Percentiles rank a stretch among this genome's conserved stretches.
Conservation (phyloP, 257 asterid species). For the Salvia splendens region DNA sequence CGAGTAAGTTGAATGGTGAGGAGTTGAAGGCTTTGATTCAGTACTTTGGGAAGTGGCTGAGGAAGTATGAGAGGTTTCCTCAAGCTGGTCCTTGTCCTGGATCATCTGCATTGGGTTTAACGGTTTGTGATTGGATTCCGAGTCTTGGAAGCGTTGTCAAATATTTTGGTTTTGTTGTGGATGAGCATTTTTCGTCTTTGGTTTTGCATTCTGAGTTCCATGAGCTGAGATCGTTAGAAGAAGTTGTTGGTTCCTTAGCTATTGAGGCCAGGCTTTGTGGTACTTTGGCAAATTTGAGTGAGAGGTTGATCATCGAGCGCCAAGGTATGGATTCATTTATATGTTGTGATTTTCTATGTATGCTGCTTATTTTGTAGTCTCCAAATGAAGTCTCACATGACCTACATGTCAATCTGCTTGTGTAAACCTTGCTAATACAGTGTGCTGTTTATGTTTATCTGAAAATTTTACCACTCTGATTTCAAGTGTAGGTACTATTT, state of each 20-base stretch:
- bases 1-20: conserved; percentile 66
- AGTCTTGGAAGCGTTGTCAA: conserved; percentile 54
- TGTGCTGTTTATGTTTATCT: background rate
- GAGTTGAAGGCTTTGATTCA: conserved; percentile 70
- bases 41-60: conserved; percentile 78
- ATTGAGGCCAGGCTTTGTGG: conserved; percentile 72
- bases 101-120: conserved; percentile 56
- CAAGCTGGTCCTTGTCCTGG: conserved; percentile 70
- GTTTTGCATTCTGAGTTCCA: conserved; percentile 67
- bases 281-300: conserved; percentile 54
- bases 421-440: conserved; percentile 1
- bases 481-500: conserved; percentile 14
- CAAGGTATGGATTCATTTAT: conserved; percentile 43
- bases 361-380: no score
- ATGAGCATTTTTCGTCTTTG: conserved; percentile 82
- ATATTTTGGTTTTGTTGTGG: conserved; percentile 72
- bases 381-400: no score
- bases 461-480: background rate
- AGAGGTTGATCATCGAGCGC: conserved; percentile 41
- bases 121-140: conserved; percentile 86
- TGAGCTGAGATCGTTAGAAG: conserved; percentile 60
- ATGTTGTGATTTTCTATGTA: background rate
- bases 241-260: conserved; percentile 60
- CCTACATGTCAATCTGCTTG: no score
- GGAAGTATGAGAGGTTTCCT: conserved; percentile 85